A percentile compares a stretch with the other conserved stretches of the same genome.
phyloP scores from a whole-genome alignment of 2,329 filamentous ascomycete genomes.

The Pseudogymnoascus sp. region DNA sequence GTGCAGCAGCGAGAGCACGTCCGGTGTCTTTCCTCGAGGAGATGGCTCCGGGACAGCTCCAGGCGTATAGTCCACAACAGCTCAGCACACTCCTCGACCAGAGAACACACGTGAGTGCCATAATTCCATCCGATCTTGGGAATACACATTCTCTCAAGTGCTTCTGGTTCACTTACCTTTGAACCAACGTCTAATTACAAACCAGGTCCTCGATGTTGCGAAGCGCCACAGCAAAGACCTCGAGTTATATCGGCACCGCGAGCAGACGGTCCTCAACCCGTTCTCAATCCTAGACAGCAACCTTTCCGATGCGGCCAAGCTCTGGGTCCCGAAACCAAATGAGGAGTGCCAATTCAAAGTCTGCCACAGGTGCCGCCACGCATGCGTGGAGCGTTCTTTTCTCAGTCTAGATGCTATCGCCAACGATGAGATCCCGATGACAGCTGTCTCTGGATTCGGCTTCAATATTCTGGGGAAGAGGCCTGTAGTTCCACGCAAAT shows the following conservation, averaged over 20 bases:
- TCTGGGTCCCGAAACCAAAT: conserved; percentile 33
- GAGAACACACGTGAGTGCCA: conserved; percentile 38
- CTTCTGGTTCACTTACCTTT: neutral
- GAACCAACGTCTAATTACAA: neutral
- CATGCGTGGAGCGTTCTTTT: conserved; percentile 37
- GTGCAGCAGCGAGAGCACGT: conserved; percentile 19
- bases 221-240: neutral
- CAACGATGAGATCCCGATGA: conserved; percentile 43
- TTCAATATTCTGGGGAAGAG: conserved; percentile 39
- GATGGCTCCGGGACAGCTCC: conserved; percentile 36
- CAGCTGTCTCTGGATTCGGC: conserved; percentile 44
- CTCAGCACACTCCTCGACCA: conserved; percentile 42
- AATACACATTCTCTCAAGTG: neutral
- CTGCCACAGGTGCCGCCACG: conserved; percentile 43
- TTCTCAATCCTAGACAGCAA: neutral
- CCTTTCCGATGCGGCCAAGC: conserved; percentile 13
- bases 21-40: conserved; percentile 30
- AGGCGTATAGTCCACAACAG: conserved; percentile 41
- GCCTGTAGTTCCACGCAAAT: conserved; percentile 29
- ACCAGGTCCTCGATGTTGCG: conserved; percentile 11
- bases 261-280: neutral
- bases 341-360: conserved; percentile 44
- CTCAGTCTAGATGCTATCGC: conserved; percentile 44
- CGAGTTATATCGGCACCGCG: neutral
- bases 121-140: neutral